phyloP scores from a whole-genome alignment of 2,329 filamentous ascomycete species.

The Cytospora piceicola region DNA sequence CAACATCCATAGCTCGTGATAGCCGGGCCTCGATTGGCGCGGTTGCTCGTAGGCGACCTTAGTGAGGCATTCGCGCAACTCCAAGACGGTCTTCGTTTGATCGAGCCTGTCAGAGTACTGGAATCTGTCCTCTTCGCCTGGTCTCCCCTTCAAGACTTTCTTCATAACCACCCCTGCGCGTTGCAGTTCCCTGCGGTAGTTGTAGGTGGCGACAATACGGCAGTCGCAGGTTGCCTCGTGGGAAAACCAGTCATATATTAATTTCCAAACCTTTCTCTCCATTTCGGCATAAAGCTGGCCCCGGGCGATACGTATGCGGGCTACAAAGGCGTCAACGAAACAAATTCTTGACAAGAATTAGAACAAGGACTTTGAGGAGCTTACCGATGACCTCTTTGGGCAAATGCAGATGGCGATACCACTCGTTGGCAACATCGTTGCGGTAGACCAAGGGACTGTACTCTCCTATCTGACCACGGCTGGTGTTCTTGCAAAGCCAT shows the following conservation, averaged over 20 bases:
- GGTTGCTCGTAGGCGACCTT: slow-evolving; percentile 4
- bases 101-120: slow-evolving; percentile 6
- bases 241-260: not conserved
- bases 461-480: slow-evolving; percentile 4
- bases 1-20: not conserved
- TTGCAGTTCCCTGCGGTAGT: slow-evolving; percentile 3
- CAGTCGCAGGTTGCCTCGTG: not conserved
- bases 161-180: not conserved
- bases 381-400: not conserved
- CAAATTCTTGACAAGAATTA: accelerated
- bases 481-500: slow-evolving; percentile 4
- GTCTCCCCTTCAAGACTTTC: not conserved
- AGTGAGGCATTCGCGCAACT: not conserved
- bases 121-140: no score
- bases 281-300: not conserved
- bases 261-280: not conserved
- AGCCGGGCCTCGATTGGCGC: not conserved
- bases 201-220: slow-evolving; percentile 12
- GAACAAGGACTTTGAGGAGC: not conserved
- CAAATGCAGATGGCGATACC: slow-evolving; percentile 3
- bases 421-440: not conserved
- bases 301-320: not conserved
- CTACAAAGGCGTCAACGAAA: not conserved
- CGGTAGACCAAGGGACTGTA: not conserved
- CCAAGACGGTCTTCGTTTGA: not conserved